phyloP scores from a whole-genome alignment of 2,329 filamentous ascomycete species.

The Alternaria burnsii region DNA sequence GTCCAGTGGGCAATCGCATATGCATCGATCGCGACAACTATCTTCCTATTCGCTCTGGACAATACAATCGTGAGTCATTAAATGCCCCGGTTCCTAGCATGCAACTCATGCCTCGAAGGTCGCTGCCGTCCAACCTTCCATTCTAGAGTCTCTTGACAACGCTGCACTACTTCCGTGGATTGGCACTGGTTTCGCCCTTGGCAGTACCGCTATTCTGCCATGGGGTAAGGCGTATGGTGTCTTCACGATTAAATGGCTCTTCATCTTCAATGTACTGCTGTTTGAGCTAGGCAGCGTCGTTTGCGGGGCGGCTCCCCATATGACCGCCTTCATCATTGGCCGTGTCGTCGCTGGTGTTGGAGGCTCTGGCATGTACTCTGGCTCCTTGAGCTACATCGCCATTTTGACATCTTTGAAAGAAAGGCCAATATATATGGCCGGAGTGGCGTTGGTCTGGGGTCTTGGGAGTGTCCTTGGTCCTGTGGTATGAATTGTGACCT shows the following conservation, averaged over 20 bases:
- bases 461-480: slow-evolving; percentile 51
- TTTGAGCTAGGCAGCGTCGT: slow-evolving; percentile 46
- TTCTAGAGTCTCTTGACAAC: slow-evolving; percentile 36
- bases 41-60: too few relatives aligned
- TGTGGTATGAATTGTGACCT: slow-evolving; percentile 14
- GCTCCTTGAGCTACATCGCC: too few relatives aligned
- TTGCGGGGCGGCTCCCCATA: slow-evolving; percentile 45
- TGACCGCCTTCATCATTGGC: slow-evolving; percentile 51
- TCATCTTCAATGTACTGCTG: slow-evolving; percentile 21
- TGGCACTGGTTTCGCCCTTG: slow-evolving; percentile 40
- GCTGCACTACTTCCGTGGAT: slow-evolving; percentile 40
- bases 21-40: too few relatives aligned
- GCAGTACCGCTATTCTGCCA: slow-evolving; percentile 22
- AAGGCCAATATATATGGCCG: slow-evolving; percentile 48
- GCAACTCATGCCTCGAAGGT: too few relatives aligned
- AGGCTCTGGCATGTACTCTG: slow-evolving; percentile 53
- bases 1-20: too few relatives aligned
- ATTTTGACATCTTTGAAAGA: too few relatives aligned
- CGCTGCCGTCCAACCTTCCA: slow-evolving; percentile 41
- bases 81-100: too few relatives aligned
- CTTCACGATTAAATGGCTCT: slow-evolving; percentile 57
- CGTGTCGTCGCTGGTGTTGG: slow-evolving; percentile 57
- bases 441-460: slow-evolving; percentile 51
- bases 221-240: slow-evolving; percentile 51
- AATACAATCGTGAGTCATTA: too few relatives aligned